Evolutionary conservation across 768 basidiomycete genomes (phyloP), one percentile per base, ranked within the genome.

Genomic region (Mycena epipterygia): DNA sequence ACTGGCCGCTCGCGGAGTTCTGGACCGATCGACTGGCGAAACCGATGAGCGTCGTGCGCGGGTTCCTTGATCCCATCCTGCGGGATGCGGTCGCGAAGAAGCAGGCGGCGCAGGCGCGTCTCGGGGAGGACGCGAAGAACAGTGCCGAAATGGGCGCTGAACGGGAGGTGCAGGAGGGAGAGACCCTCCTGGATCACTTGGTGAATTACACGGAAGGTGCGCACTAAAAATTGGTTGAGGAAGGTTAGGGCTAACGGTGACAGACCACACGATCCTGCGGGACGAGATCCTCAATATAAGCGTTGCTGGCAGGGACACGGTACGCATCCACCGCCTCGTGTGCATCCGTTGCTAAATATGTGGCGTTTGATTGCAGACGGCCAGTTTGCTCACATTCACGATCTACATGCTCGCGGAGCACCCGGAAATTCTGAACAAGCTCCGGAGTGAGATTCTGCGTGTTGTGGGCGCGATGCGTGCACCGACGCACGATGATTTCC

Each of bases 1-100:
- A 82, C 17, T 91, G 90, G 90, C 86, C 87, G 3, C 74, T 91
- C 12, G 60, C 74, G 5, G 90, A 92, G 76, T 85, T 90, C 52
- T 87, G 83, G 82, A 76, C 77, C 41, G 88, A 91, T 76, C 82
- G 80, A 37, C 82, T 87, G 16, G 80, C 78, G 57, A 78, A 81
- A 62, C 83, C 84, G 49, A 86, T 88, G 83, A 76, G 78, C 48
- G 80, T 87, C 16, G 83, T 91, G 14, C 81, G 87, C 51, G 81
- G 75, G 19, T 89, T 89, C 74, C 81, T 90, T 42, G 83, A 89
- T 46, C 88, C 88, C 1, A 86, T 92, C 60, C 56, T 91, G 70
- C 68, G 78, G 48, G 83, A 86, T 42, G 89, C 88, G 6, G 67
- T 90, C 5, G 76, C 76, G 72, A 83, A 81, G 71, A 85, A 82